Conservation (phyloP, 23 red algal genomes). For the Gracilaria domingensis region DNA sequence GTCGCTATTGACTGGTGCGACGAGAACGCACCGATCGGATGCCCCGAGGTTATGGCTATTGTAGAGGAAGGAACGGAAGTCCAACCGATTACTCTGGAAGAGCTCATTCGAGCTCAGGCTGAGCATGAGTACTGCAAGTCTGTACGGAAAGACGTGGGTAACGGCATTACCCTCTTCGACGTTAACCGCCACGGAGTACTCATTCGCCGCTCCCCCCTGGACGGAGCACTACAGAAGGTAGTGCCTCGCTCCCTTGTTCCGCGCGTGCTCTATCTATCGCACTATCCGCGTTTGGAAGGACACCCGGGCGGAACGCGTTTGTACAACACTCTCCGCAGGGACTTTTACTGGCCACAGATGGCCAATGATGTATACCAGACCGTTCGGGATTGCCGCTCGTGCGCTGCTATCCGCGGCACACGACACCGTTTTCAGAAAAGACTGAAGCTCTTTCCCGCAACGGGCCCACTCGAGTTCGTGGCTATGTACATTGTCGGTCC, state of each 20-base stretch:
- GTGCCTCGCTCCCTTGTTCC: not conserved
- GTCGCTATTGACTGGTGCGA: not conserved
- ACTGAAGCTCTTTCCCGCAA: slow-evolving; percentile 32
- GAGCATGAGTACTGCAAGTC: slow-evolving; percentile 23
- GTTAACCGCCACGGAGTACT: not conserved
- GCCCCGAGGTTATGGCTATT: slow-evolving; percentile 1
- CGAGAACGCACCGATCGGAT: not conserved
- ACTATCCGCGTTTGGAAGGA: slow-evolving; percentile 11
- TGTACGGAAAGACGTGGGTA: not conserved
- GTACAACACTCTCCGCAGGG: slow-evolving; percentile 27
- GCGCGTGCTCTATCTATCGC: slow-evolving; percentile 16
- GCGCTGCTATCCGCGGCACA: not conserved
- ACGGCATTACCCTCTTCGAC: slow-evolving; percentile 6
- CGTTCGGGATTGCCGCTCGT: slow-evolving; percentile 30
- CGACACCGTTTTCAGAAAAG: not conserved
- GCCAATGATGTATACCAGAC: slow-evolving; percentile 27
- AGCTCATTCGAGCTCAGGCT: slow-evolving; percentile 32
- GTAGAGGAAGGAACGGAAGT: not conserved
- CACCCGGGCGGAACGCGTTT: slow-evolving; percentile 38
- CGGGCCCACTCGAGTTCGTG: slow-evolving; percentile 12
- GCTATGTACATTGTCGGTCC: slow-evolving; percentile 63
- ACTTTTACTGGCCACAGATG: slow-evolving; percentile 43
- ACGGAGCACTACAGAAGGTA: not conserved
- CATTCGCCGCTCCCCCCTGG: not conserved
- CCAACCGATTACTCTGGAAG: not conserved